Evolutionary conservation across 495 filamentous ascomycete genomes (phyloP).

Genomic region (Chlorociboria aeruginascens): DNA sequence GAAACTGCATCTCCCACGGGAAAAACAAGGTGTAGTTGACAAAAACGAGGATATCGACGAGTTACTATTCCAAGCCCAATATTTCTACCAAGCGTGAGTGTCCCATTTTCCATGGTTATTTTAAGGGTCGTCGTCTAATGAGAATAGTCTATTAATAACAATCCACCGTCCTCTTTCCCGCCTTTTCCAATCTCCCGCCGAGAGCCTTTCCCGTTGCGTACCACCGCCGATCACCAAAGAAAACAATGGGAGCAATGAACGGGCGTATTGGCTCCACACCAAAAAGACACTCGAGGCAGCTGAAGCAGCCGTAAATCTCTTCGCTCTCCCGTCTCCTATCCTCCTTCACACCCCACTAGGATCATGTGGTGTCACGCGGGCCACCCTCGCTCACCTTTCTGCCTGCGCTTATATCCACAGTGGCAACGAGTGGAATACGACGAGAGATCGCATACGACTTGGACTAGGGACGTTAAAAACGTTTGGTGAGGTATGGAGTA

Average conservation of each 20-base stretch:
- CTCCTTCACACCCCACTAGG: constrained; percentile 56
- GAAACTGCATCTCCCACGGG: constrained; percentile 52
- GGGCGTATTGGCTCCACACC: constrained; percentile 42
- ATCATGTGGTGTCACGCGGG: constrained; percentile 15
- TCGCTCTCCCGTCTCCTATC: constrained; percentile 49
- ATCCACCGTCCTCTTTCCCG: constrained; percentile 45
- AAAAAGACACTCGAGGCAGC: constrained; percentile 56
- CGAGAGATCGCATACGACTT: constrained; percentile 22
- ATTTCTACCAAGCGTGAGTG: constrained; percentile 35
- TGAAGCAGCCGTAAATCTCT: constrained; percentile 50
- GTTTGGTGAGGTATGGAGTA: constrained; percentile 51
- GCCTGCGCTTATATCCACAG: constrained; percentile 28
- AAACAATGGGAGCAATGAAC: constrained; percentile 20
- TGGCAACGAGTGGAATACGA: not conserved
- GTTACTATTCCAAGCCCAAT: constrained; percentile 64
- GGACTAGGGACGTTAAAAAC: constrained; percentile 56
- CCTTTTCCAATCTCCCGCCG: constrained; percentile 25
- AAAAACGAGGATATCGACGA: constrained; percentile 52
- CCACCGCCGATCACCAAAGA: constrained; percentile 29
- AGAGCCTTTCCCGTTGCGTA: constrained; percentile 27
- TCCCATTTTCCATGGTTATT: constrained; percentile 5
- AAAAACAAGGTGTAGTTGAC: constrained; percentile 50
- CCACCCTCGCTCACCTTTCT: constrained; percentile 30
- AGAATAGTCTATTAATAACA: constrained; percentile 30
- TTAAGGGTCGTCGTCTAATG: constrained; percentile 9